phyloP scores from a whole-genome alignment of 75 land plant species.

The Selaginella moellendorffii region DNA sequence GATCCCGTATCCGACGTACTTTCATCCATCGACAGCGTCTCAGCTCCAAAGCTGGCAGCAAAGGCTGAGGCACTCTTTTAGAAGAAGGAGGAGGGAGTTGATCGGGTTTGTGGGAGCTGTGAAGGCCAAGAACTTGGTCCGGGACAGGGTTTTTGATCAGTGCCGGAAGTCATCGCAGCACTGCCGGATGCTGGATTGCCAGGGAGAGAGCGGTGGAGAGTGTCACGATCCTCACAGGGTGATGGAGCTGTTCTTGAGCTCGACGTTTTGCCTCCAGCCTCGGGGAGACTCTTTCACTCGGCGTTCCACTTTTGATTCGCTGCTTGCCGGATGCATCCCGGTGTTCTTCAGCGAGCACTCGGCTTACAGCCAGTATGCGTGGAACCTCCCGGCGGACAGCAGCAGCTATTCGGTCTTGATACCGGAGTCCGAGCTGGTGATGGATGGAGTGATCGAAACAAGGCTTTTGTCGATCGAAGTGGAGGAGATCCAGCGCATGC shows the following conservation, averaged over 20 bases:
- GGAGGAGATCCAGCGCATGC: constrained; percentile 28
- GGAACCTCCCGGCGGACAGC: constrained; percentile 20
- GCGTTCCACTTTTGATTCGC: constrained; percentile 9
- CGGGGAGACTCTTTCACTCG: constrained; percentile 8
- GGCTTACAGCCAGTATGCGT: constrained; percentile 7
- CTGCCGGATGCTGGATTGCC: no score
- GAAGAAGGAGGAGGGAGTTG: no score
- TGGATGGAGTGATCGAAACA: neutral
- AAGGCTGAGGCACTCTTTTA: no score
- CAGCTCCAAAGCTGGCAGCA: no score
- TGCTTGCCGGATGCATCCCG: constrained; percentile 14
- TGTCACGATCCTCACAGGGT: no score
- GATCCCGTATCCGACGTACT: no score
- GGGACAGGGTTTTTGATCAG: constrained; percentile 10
- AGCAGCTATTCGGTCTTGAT: constrained; percentile 11
- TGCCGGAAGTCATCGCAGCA: neutral
- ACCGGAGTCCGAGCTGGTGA: neutral
- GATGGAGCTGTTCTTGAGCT: neutral
- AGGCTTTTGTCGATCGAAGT: constrained; percentile 1
- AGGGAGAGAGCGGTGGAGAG: no score
- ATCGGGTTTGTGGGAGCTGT: no score
- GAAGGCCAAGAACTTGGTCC: constrained; percentile 1
- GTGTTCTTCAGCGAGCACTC: constrained; percentile 9
- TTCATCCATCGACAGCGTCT: no score
- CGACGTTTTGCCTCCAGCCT: constrained; percentile 16